Evolutionary conservation across 129 eudicot genomes (phyloP).

Genomic region (Artemisia tridentata): DNA sequence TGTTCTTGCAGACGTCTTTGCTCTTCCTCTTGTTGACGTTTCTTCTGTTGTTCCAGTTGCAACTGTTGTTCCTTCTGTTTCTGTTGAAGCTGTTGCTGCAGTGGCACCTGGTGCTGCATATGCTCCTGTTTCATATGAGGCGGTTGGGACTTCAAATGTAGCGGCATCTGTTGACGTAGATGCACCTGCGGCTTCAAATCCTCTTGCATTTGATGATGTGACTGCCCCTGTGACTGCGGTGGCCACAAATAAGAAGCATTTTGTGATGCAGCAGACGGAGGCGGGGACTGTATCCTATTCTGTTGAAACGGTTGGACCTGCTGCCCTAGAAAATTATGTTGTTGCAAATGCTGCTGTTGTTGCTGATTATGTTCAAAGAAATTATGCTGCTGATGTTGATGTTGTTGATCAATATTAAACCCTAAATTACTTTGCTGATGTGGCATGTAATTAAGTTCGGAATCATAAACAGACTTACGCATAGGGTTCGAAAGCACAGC

Average conservation of each 20-base stretch:
- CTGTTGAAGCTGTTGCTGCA: conserved; percentile 1
- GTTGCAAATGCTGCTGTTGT: conserved; percentile 28
- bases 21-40: no score
- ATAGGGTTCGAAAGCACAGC: conserved; percentile 60
- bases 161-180: neutral
- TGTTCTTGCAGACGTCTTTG: no score
- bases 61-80: neutral
- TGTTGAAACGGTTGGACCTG: conserved; percentile 34
- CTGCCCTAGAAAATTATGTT: conserved; percentile 25
- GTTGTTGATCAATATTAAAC: conserved; percentile 32
- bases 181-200: neutral
- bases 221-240: neutral
- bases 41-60: neutral
- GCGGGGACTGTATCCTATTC: neutral
- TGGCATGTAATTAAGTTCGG: conserved; percentile 37
- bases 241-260: neutral
- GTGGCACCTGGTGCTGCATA: neutral
- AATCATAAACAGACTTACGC: conserved; percentile 60
- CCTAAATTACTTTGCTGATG: conserved; percentile 28
- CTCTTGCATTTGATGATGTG: conserved; percentile 6
- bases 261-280: neutral
- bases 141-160: neutral
- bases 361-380: conserved; percentile 30
- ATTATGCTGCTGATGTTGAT: conserved; percentile 36
- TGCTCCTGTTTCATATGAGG: neutral